Percentiles rank a stretch among this genome's conserved stretches.
Evolutionary conservation across 148 eudicot species (phyloP).

Genomic region (Diospyros kaki): DNA sequence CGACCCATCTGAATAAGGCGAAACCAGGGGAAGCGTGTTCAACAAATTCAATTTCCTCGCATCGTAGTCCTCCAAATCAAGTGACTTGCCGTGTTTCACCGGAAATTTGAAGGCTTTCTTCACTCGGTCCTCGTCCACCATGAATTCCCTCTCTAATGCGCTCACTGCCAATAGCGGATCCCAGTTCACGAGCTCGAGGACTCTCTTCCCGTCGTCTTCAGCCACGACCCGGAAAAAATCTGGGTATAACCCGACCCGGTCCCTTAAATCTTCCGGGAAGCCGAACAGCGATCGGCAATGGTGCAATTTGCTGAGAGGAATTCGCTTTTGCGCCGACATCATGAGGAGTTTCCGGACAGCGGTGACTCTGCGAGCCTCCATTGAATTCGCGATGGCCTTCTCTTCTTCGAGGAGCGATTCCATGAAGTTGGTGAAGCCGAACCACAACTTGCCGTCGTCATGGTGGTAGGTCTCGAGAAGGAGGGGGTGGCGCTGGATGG

Average conservation of each 20-base stretch:
- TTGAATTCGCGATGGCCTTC: slow-evolving; percentile 22
- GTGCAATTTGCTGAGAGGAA: slow-evolving; percentile 71
- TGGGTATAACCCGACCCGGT: slow-evolving; percentile 63
- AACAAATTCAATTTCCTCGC: slow-evolving; percentile 54
- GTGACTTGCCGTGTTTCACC: slow-evolving; percentile 57
- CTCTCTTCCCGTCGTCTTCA: slow-evolving; percentile 56
- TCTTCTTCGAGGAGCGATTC: slow-evolving; percentile 56
- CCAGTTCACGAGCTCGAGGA: slow-evolving; percentile 75
- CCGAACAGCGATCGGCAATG: slow-evolving; percentile 78
- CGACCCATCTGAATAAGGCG: slow-evolving; percentile 91
- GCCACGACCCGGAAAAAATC: slow-evolving; percentile 50
- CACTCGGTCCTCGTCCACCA: slow-evolving; percentile 76
- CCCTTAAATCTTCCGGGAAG: slow-evolving; percentile 82
- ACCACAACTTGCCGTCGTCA: slow-evolving; percentile 63
- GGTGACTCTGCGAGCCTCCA: slow-evolving; percentile 59
- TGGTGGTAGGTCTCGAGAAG: slow-evolving; percentile 72
- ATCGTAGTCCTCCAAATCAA: slow-evolving; percentile 71
- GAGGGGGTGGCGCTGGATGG: slow-evolving; percentile 58
- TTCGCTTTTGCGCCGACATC: slow-evolving; percentile 67
- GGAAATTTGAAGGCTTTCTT: slow-evolving; percentile 68
- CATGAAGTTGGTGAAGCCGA: slow-evolving; percentile 80
- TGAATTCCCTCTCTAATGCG: slow-evolving; percentile 71
- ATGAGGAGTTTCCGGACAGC: slow-evolving; percentile 72
- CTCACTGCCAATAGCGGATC: slow-evolving; percentile 76
- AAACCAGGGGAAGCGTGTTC: slow-evolving; percentile 88